phyloP scores from a whole-genome alignment of 192 early-diverging fungal species.

The Anaeromyces robustus region DNA sequence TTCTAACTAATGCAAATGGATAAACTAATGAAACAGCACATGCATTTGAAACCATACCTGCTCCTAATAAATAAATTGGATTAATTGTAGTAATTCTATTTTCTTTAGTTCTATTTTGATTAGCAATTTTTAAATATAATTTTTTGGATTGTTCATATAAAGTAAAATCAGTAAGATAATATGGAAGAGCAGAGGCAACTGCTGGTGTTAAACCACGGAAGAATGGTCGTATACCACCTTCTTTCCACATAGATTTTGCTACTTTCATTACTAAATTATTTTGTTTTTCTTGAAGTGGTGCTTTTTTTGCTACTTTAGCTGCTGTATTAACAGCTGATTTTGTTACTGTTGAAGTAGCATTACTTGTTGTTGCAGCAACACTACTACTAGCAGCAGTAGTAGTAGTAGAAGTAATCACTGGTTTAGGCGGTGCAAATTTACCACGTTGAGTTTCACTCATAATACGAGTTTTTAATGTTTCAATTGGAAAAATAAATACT shows the following conservation, averaged over 20 bases:
- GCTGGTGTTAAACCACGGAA: slow-evolving; percentile 44
- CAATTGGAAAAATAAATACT: slow-evolving; percentile 59
- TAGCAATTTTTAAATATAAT: neutral
- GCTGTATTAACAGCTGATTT: neutral
- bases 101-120: slow-evolving; percentile 8
- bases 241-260: slow-evolving; percentile 37
- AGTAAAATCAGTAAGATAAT: neutral
- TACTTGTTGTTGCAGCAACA: neutral
- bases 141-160: slow-evolving; percentile 4
- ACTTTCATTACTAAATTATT: slow-evolving; percentile 22
- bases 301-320: neutral
- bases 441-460: slow-evolving; percentile 40
- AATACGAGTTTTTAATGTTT: slow-evolving; percentile 57
- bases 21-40: slow-evolving; percentile 54
- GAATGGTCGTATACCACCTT: slow-evolving; percentile 42
- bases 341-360: slow-evolving; percentile 1
- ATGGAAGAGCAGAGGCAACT: neutral
- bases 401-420: neutral
- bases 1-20: slow-evolving; percentile 54
- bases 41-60: slow-evolving; percentile 49
- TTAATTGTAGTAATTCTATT: slow-evolving; percentile 20
- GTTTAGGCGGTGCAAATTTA: neutral
- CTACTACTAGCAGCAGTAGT: no score
- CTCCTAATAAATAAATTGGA: slow-evolving; percentile 28
- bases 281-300: slow-evolving; percentile 1